Conservation (phyloP, 2,329 filamentous ascomycete species). For the Pseudogymnoascus sp. region DNA sequence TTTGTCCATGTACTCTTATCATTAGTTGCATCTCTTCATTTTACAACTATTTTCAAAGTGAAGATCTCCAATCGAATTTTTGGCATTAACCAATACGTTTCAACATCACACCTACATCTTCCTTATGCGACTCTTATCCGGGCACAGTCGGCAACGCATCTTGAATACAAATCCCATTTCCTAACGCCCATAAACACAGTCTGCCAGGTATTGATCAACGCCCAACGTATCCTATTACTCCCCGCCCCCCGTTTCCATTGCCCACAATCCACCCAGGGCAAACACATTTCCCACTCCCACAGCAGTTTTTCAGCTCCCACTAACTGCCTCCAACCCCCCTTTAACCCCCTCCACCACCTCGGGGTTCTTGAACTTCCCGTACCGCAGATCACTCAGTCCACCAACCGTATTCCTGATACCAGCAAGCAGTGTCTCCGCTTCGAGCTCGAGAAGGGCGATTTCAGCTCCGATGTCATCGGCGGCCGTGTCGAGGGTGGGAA, state of each 20-base stretch:
- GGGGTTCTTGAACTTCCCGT: conserved; percentile 63
- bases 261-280: background rate
- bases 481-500: conserved; percentile 63
- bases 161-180: background rate
- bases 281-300: background rate
- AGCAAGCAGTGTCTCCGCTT: conserved; percentile 52
- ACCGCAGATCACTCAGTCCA: conserved; percentile 72
- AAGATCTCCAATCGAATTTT: too few species aligned
- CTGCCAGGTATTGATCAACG: background rate
- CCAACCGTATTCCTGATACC: conserved; percentile 60
- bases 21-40: background rate
- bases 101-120: background rate
- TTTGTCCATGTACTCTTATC: too few species aligned
- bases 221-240: background rate
- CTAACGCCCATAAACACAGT: background rate
- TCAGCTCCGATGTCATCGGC: conserved; percentile 59
- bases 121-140: background rate
- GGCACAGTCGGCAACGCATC: too few species aligned
- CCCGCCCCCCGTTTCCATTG: background rate
- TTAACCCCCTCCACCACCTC: conserved; percentile 59
- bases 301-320: conserved; percentile 28
- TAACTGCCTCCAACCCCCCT: conserved; percentile 55
- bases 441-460: conserved; percentile 55
- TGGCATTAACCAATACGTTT: too few species aligned
- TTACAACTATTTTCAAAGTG: background rate